phyloP scores from a whole-genome alignment of 768 basidiomycete genomes.

The Amanita thiersii region DNA sequence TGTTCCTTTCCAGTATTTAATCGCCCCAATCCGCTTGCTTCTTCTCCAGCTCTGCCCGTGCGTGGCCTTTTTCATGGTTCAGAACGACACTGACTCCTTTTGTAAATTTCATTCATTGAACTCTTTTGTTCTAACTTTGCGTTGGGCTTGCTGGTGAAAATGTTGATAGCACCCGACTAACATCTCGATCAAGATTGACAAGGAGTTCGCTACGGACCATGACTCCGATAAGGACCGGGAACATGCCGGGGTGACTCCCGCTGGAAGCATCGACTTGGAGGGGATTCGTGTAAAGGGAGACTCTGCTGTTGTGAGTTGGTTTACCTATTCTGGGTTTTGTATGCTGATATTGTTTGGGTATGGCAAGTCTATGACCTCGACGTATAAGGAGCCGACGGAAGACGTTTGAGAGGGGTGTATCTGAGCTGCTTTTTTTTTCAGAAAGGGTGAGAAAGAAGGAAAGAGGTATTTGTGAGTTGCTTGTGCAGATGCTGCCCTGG shows the following conservation, averaged over 20 bases:
- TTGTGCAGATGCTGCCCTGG: too few species aligned
- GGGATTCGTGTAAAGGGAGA: constrained; percentile 1
- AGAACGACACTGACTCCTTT: constrained; percentile 3
- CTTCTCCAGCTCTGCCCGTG: constrained; percentile 6
- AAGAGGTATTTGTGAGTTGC: too few species aligned
- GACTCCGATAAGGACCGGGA: constrained; percentile 23
- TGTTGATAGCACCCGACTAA: constrained; percentile 28
- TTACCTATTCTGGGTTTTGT: not conserved
- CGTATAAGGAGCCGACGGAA: not conserved
- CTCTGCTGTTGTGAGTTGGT: not conserved
- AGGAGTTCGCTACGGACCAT: constrained; percentile 35
- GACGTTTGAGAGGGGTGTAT: too few species aligned
- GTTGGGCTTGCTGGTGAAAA: constrained; percentile 1
- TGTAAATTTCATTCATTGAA: not conserved
- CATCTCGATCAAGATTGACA: constrained; percentile 49
- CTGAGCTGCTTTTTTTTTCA: too few species aligned
- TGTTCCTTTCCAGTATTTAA: constrained; percentile 7
- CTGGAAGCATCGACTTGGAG: constrained; percentile 5
- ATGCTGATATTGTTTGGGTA: not conserved
- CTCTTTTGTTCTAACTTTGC: not conserved
- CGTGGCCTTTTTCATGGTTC: not conserved
- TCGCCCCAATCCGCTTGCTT: constrained; percentile 1
- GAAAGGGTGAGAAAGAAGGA: too few species aligned
- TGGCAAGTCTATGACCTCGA: not conserved
- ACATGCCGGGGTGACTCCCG: not conserved